phyloP scores from a whole-genome alignment of 495 filamentous ascomycete species.

The Daldinia caldariorum region DNA sequence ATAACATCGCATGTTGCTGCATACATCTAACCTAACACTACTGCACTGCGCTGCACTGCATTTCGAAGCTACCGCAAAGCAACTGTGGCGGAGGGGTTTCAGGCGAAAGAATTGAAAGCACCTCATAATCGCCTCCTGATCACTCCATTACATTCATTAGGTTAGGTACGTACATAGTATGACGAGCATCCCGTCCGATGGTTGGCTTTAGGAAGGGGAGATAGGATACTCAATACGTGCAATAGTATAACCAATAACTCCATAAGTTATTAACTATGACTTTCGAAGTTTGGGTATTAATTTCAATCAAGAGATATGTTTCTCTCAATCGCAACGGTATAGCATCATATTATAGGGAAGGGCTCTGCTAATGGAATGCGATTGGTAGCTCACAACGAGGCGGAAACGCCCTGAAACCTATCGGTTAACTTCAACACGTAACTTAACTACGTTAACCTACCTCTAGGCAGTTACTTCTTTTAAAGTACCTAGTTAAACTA shows the following conservation, averaged over 20 bases:
- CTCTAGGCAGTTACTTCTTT: no score
- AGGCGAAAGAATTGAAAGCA: conserved; percentile 25
- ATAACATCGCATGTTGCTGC: conserved; percentile 36
- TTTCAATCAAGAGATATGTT: conserved; percentile 25
- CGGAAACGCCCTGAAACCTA: conserved; percentile 23
- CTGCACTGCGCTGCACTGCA: conserved; percentile 18
- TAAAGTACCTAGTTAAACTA: background rate
- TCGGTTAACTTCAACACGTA: conserved; percentile 4
- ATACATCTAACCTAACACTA: background rate
- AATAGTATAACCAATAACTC: conserved; percentile 15
- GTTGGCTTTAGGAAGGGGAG: conserved; percentile 11
- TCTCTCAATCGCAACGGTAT: conserved; percentile 16
- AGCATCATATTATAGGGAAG: conserved; percentile 15
- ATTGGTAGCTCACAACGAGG: conserved; percentile 26
- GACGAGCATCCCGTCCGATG: conserved; percentile 14
- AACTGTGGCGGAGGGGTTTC: conserved; percentile 13
- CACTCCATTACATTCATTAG: conserved; percentile 8
- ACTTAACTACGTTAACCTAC: no score
- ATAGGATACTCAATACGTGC: background rate
- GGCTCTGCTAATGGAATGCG: conserved; percentile 16
- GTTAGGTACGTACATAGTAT: conserved; percentile 14
- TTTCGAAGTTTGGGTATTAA: conserved; percentile 4
- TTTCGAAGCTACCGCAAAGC: conserved; percentile 14
- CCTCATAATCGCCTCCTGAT: conserved; percentile 26
- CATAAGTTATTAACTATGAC: no score